These are phyloP conservation scores for Marasmius fiardii DNA, from an alignment of 1,284 basidiomycete genomes.

Conservation along the genomic window DNA sequence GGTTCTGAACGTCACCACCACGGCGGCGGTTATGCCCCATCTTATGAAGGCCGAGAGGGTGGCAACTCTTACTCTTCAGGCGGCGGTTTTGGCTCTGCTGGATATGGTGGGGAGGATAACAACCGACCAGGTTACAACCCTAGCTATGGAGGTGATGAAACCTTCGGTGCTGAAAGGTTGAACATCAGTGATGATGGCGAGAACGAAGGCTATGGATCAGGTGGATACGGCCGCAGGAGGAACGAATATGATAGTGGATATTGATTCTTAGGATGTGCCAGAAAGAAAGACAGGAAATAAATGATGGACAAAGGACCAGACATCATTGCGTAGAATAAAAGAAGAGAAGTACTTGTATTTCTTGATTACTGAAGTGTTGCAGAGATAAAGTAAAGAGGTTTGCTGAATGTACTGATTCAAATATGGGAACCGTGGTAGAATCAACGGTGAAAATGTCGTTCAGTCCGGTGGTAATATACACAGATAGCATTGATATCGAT, in stretches of 20 bases:
- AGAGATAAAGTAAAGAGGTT: no score
- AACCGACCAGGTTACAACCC: constrained; percentile 10
- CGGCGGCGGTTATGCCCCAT: constrained; percentile 1
- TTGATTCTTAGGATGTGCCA: neutral
- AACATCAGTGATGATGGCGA: constrained; percentile 30
- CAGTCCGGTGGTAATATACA: no score
- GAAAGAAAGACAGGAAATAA: neutral
- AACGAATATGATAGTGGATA: constrained; percentile 17
- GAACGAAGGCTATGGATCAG: constrained; percentile 11
- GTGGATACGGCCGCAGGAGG: constrained; percentile 11
- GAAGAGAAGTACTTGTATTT: no score
- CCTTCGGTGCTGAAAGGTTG: constrained; percentile 45
- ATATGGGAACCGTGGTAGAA: no score
- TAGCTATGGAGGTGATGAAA: constrained; percentile 31
- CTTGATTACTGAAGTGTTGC: no score
- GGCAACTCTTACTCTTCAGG: constrained; percentile 1
- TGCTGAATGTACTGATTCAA: no score
- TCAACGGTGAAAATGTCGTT: no score
- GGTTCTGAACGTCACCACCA: constrained; percentile 5
- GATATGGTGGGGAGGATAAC: constrained; percentile 9
- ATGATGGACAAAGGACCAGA: neutral
- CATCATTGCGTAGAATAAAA: no score
- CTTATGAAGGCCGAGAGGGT: constrained; percentile 3
- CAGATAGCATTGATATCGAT: no score
- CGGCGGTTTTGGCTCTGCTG: neutral